Evolutionary conservation across 2,329 filamentous ascomycete genomes (phyloP), one percentile per base, ranked within the genome.

Genomic region (Zymoseptoria passerinii): DNA sequence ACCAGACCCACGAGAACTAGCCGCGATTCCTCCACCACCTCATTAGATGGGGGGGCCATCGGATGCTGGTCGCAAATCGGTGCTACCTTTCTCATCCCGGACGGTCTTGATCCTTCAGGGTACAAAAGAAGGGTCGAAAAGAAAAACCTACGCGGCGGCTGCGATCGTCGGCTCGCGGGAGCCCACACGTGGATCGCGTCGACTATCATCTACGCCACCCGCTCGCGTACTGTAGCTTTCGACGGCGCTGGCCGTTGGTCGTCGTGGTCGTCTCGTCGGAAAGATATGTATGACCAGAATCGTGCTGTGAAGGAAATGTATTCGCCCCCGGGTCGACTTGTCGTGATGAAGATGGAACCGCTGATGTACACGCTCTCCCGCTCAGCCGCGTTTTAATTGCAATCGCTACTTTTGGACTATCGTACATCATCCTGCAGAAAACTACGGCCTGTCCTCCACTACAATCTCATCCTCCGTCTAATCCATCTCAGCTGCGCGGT

Each of bases 131-230:
- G 35, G 35, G 35, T 40, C 35, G 5, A 5, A 10, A 40, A 40
- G 5, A 5, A 10, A 40, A 40, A 40, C 35, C 35, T 40, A 13
- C 35, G 10, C 35, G 35, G 35, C 35, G 13, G 28, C 58, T 55
- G 48, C 58, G 58, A 61, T 61, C 56, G 52, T 18, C 55, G 58
- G 53, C 27, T 50, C 28, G 35, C 54, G 55, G 55, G 48, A 53
- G 28, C 29, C n/a, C n/a, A 53, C 56, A 54, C 57, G 58, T 57
- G 53, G 56, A 61, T 61, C 56, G 58, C 49, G 52, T 40, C 52
- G 50, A 44, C 52, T 48, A 56, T n/a, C 10, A 4, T 40, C n/a
- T 40, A 13, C 35, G 35, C 35, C 35, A 16, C 35, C 35, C 35
- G 35, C 35, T 40, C 35, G n/a, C n/a, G n/a, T n/a, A n/a, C 10